These are phyloP conservation scores for Aspergillus pseudoterreus DNA, from an alignment of 2,329 filamentous ascomycete species.

Conservation along the genomic window DNA sequence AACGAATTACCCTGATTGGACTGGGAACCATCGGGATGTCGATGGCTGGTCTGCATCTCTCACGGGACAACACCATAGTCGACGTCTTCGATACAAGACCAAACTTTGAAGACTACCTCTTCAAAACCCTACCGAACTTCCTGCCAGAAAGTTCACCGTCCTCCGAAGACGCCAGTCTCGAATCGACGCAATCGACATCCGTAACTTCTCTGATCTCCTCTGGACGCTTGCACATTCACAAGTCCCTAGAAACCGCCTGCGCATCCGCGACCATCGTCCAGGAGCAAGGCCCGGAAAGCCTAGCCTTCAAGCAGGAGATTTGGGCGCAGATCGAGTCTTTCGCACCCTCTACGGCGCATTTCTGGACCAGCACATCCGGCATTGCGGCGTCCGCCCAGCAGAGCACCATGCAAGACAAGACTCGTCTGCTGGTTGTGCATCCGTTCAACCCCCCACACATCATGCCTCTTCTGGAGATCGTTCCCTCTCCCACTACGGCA, in stretches of 20 bases:
- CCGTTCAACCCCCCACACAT: conserved; percentile 61
- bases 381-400: conserved; percentile 53
- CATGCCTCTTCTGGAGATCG: conserved; percentile 59
- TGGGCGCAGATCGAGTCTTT: conserved; percentile 51
- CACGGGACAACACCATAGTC: conserved; percentile 23
- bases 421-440: conserved; percentile 54
- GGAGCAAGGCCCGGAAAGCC: conserved; percentile 57
- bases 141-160: neutral
- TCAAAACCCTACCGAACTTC: conserved; percentile 20
- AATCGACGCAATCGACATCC: conserved; percentile 2
- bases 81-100: conserved; percentile 51
- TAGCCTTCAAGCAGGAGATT: conserved; percentile 48
- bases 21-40: conserved; percentile 53
- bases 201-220: conserved; percentile 8
- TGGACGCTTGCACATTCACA: conserved; percentile 16
- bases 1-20: conserved; percentile 37
- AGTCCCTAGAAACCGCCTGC: conserved; percentile 13
- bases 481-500: conserved; percentile 46
- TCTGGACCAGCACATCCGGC: conserved; percentile 58
- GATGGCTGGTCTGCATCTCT: conserved; percentile 45
- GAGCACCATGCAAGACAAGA: conserved; percentile 38
- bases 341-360: conserved; percentile 43
- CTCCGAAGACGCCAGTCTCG: neutral
- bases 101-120: conserved; percentile 46
- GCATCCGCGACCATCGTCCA: conserved; percentile 51